Conservation (phyloP, 2,329 filamentous ascomycete genomes). For the Phyllosticta paracitricarpa region DNA sequence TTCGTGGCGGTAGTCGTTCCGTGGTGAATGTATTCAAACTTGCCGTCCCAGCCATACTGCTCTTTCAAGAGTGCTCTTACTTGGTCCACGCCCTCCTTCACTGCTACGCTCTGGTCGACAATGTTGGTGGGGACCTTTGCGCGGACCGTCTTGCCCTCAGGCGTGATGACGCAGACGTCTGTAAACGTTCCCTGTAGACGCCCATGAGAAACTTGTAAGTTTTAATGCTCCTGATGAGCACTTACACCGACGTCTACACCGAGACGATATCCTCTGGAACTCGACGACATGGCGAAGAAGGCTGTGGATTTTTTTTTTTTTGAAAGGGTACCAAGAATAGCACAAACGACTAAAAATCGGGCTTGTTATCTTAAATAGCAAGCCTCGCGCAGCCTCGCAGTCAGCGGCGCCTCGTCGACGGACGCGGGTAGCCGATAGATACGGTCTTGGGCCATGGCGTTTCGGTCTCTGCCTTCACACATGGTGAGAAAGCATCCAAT, state of each 20-base stretch:
- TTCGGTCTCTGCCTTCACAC: not conserved
- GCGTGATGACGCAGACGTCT: slow-evolving; percentile 39
- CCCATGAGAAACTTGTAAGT: not conserved
- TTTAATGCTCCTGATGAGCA: not conserved
- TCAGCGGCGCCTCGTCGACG: not conserved
- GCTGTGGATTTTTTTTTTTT: not conserved
- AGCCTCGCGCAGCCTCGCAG: not conserved
- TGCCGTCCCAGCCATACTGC: slow-evolving; percentile 33
- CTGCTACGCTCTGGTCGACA: slow-evolving; percentile 38
- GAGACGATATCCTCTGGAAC: slow-evolving; percentile 15
- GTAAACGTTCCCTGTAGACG: slow-evolving; percentile 32
- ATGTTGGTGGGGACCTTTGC: slow-evolving; percentile 39
- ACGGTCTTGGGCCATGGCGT: not conserved
- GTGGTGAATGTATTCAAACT: slow-evolving; percentile 41
- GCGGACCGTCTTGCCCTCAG: slow-evolving; percentile 33
- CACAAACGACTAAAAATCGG: not conserved
- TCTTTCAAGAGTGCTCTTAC: slow-evolving; percentile 30
- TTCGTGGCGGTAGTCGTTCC: slow-evolving; percentile 42
- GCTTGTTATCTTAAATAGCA: not conserved
- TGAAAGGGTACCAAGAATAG: not conserved
- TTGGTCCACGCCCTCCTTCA: slow-evolving; percentile 36
- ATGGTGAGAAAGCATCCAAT: not conserved
- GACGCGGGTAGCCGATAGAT: not conserved
- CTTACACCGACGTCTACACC: slow-evolving; percentile 19
- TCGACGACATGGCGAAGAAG: not conserved